Percentiles rank a stretch among this genome's conserved stretches.
These are phyloP conservation scores for Daldinia loculata DNA, from an alignment of 495 filamentous ascomycete species.

Conservation along the genomic window DNA sequence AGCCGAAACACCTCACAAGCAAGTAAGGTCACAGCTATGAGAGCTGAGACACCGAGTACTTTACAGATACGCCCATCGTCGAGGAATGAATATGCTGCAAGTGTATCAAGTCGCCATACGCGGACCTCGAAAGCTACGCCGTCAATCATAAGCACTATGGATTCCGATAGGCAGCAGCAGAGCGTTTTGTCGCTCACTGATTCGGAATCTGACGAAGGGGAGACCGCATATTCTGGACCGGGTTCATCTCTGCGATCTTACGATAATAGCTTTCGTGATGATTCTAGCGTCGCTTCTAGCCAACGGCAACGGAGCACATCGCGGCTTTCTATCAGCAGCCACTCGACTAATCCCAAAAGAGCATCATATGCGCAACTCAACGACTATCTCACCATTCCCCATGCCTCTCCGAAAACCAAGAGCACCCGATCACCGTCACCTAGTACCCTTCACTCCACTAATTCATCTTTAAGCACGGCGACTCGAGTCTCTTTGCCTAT, in stretches of 20 bases:
- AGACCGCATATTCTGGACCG: conserved; percentile 43
- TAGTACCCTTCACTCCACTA: conserved; percentile 31
- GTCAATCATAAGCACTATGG: conserved; percentile 53
- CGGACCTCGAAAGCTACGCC: conserved; percentile 60
- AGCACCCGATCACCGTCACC: conserved; percentile 31
- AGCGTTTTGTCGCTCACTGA: conserved; percentile 60
- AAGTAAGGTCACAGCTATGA: conserved; percentile 37
- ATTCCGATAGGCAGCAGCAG: conserved; percentile 56
- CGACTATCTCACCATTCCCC: conserved; percentile 44
- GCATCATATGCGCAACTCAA: conserved; percentile 44
- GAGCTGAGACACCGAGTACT: conserved; percentile 38
- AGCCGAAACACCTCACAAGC: conserved; percentile 44
- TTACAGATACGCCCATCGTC: conserved; percentile 39
- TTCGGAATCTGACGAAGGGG: conserved; percentile 59
- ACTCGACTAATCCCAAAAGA: conserved; percentile 34
- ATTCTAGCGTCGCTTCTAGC: conserved; percentile 34
- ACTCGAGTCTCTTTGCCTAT: conserved; percentile 31
- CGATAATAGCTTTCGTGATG: conserved; percentile 34
- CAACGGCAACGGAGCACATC: conserved; percentile 27
- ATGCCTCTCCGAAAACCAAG: conserved; percentile 35
- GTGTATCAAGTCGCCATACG: conserved; percentile 60
- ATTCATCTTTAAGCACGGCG: conserved; percentile 42
- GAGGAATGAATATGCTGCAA: conserved; percentile 51
- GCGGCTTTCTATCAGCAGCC: conserved; percentile 33
- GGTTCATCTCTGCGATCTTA: conserved; percentile 35